Conservation (phyloP, 108 stramenopile genomes). For the Stephanodiscus minutulus region DNA sequence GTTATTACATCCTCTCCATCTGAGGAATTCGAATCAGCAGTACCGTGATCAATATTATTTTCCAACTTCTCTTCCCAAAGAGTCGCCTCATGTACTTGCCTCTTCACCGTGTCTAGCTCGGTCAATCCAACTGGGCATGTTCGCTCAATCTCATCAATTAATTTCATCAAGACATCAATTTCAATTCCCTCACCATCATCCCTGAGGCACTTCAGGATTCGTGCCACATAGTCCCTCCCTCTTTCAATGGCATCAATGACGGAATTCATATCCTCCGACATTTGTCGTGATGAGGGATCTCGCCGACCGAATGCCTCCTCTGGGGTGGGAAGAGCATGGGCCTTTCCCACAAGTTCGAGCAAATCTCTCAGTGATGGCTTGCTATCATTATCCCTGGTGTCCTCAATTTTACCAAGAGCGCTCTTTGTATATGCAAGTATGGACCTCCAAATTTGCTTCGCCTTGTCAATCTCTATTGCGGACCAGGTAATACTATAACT, state of each 20-base stretch:
- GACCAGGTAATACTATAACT: conserved; percentile 39
- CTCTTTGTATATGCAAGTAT: conserved; percentile 34
- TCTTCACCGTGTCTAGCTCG: conserved; percentile 48
- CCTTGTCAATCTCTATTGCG: conserved; percentile 41
- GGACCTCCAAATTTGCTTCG: conserved; percentile 48
- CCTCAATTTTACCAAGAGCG: conserved; percentile 23
- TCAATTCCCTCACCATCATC: conserved; percentile 67
- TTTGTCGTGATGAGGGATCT: conserved; percentile 40
- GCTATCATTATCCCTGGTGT: not conserved
- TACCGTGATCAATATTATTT: conserved; percentile 33
- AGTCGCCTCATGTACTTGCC: conserved; percentile 32
- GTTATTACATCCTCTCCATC: conserved; percentile 32
- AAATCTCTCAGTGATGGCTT: conserved; percentile 36
- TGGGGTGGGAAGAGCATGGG: conserved; percentile 53
- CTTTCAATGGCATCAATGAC: conserved; percentile 47
- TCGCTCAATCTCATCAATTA: conserved; percentile 43
- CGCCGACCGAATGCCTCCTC: conserved; percentile 48
- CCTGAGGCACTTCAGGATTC: conserved; percentile 37
- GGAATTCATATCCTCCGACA: conserved; percentile 51
- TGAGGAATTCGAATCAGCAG: conserved; percentile 55
- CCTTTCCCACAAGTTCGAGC: conserved; percentile 41
- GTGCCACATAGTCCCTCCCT: conserved; percentile 44
- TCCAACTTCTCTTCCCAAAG: conserved; percentile 44
- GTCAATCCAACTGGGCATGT: conserved; percentile 46
- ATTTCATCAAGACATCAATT: conserved; percentile 56